Evolutionary conservation across 768 basidiomycete species (phyloP).

Genomic region (Tylopilus rubrobrunneus): DNA sequence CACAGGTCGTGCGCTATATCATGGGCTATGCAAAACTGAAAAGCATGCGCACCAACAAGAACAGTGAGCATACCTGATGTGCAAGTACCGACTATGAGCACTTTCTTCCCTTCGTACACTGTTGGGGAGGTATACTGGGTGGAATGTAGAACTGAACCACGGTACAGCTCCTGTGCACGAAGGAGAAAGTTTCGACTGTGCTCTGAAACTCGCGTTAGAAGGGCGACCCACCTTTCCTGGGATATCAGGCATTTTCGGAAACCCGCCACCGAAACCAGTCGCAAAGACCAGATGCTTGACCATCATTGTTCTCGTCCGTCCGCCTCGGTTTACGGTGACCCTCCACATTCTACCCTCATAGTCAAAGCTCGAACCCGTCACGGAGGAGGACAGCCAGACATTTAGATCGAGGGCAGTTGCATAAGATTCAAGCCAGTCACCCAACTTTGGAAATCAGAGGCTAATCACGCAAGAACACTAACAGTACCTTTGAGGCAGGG

Average conservation of each 20-base stretch:
- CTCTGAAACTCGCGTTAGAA: background rate
- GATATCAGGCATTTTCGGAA: constrained; percentile 43
- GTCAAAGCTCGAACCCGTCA: constrained; percentile 34
- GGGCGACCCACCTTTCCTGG: constrained; percentile 37
- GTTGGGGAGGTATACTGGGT: constrained; percentile 41
- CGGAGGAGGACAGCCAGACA: constrained; percentile 51
- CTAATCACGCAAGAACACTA: background rate
- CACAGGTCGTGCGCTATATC: constrained; percentile 37
- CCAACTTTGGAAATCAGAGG: constrained; percentile 37
- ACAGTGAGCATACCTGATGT: constrained; percentile 43
- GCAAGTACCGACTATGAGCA: constrained; percentile 59
- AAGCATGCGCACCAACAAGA: background rate
- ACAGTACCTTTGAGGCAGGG: constrained; percentile 45
- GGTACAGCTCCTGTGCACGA: constrained; percentile 42
- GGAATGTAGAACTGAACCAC: constrained; percentile 53
- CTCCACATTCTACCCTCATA: constrained; percentile 39
- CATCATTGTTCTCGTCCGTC: constrained; percentile 29
- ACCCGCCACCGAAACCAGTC: constrained; percentile 48
- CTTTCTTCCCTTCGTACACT: constrained; percentile 57
- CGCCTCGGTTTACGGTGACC: constrained; percentile 34
- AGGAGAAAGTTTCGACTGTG: background rate
- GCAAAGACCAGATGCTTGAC: constrained; percentile 55
- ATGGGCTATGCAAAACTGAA: constrained; percentile 24
- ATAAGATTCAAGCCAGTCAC: constrained; percentile 62
- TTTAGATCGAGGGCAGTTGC: constrained; percentile 55